Base-by-base conservation (phyloP, 116 monocot genomes). In the Dioscorea cayenensis region DNA sequence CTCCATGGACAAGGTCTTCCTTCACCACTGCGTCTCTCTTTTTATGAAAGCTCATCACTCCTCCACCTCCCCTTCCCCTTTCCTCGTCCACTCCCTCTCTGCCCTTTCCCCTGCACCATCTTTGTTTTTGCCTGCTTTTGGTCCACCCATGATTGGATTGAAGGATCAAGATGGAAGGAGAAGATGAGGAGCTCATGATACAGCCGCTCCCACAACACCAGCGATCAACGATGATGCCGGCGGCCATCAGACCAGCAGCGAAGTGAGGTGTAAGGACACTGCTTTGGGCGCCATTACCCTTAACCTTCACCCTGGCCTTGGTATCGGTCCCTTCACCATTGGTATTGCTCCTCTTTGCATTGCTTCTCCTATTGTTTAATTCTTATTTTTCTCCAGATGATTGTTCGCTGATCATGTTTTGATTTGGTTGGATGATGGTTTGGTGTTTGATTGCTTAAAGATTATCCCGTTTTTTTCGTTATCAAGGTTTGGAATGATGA, bases 211-310 rank as follows among this genome's bases (percentile, higher is more conserved):
- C 64, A 16, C 50, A 80, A 25, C 83, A 80, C 36, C 84, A 85
- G 67, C 65, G 85, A 66, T 81, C 84, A 6, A 69, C 67, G 14
- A 37, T 43, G 66, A 60, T 48, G 60, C 70, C 72, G 20, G 73
- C 73, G 2, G 66, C 72, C 14, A 66, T 76, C 61, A 49, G 73
- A 67, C 35, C 66, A 59, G 66, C 75, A 37, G 50, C 77, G 76
- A 80, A 86, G 70, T 77, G 84, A 75, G 95, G 74, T 89, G 84
- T 75, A 89, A 95, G 78, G 92, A 92, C 49, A 90, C 86, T 72
- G 92, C 95, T 77, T 92, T 95, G 95, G 95, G 92, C 11, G 87
- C 92, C 20, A 92, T 92, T 82, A 92, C 92, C 17, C 89, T 95
- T 82, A 92, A 95, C 75, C 84, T 95, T 65, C 85, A 85, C 6